Evolutionary conservation across 768 basidiomycete genomes (phyloP).

Genomic region (Multifurca ochricompacta): DNA sequence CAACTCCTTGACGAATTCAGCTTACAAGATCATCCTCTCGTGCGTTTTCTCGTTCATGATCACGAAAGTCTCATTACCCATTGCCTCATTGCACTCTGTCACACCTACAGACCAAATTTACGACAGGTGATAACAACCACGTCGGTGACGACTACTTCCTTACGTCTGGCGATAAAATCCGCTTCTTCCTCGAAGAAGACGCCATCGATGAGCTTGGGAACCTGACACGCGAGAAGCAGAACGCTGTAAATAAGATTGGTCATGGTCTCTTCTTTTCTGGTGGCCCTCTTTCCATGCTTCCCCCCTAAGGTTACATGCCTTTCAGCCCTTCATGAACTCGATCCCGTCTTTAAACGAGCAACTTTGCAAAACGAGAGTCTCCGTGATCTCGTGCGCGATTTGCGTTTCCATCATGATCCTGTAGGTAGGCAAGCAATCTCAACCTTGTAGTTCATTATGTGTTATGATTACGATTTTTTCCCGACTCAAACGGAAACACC

Average conservation of each 20-base stretch:
- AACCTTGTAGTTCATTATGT: neutral
- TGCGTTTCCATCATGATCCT: slow-evolving; percentile 81
- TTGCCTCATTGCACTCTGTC: neutral
- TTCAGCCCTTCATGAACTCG: slow-evolving; percentile 77
- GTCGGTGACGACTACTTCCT: slow-evolving; percentile 93
- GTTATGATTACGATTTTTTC: slow-evolving; percentile 4
- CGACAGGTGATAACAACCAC: slow-evolving; percentile 67
- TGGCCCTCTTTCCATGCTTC: neutral
- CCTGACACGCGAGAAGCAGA: slow-evolving; percentile 61
- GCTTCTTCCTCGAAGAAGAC: slow-evolving; percentile 89
- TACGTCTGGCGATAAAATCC: slow-evolving; percentile 86
- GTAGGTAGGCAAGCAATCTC: slow-evolving; percentile 44
- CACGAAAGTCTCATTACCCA: neutral
- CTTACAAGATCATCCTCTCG: slow-evolving; percentile 72
- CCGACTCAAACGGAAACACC: slow-evolving; percentile 7
- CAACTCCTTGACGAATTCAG: slow-evolving; percentile 73
- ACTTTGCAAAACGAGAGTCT: slow-evolving; percentile 76
- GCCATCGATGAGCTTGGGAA: slow-evolving; percentile 65
- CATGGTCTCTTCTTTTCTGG: slow-evolving; percentile 45
- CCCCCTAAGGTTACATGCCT: neutral
- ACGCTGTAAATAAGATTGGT: slow-evolving; percentile 92
- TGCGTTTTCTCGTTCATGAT: slow-evolving; percentile 32
- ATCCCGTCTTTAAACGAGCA: slow-evolving; percentile 69
- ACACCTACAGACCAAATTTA: slow-evolving; percentile 74
- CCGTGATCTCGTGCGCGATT: slow-evolving; percentile 59